Evolutionary conservation across 495 filamentous ascomycete genomes (phyloP), one percentile per base, ranked within the genome.

Genomic region (Poronia punctata): DNA sequence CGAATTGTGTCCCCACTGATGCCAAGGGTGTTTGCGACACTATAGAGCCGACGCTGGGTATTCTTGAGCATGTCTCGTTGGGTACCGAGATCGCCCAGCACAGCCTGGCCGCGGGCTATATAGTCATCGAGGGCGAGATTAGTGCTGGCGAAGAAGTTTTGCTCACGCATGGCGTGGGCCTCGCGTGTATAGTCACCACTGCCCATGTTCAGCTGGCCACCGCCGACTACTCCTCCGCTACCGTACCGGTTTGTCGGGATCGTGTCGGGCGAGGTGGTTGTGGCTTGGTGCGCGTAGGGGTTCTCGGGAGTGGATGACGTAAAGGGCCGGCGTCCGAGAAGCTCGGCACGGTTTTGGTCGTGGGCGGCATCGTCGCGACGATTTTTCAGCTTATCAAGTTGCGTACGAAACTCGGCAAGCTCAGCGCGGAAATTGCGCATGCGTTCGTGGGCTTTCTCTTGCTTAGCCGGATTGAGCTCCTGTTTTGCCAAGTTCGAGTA

Each of bases 1-100:
- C 93, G 76, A 41, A 98, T 98, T 4, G 92, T 98, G 59, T 97
- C 93, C 20, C 90, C 88, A 59, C 83, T 88, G 24, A 98, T 75
- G 6, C 92, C 92, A 45, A 98, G 64, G 20, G 93, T 97, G 54
- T 94, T 97, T 5, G 85, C 92, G 15, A 95, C 87, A 56, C 78
- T 88, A 55, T 97, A 97, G 31, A 99, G 69, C 58, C 78, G 76
- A 55, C 80, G 77, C 68, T 97, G 92, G 28, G 92, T 97, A 6
- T 80, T 83, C 68, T 99, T 99, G 45, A 99, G 68, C 56, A 97
- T 84, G 57, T 95, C 90, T 26, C 87, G 71, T 69, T 99, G 93
- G 58, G 95, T 72, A 2, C 84, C 82, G 33, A 99, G 60, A 64
- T 97, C 88, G 3, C 83, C 83, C 20, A 99, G 70, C 30, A 97